Evolutionary conservation across 2,329 filamentous ascomycete species (phyloP).

Genomic region (Aspergillus caelatus): DNA sequence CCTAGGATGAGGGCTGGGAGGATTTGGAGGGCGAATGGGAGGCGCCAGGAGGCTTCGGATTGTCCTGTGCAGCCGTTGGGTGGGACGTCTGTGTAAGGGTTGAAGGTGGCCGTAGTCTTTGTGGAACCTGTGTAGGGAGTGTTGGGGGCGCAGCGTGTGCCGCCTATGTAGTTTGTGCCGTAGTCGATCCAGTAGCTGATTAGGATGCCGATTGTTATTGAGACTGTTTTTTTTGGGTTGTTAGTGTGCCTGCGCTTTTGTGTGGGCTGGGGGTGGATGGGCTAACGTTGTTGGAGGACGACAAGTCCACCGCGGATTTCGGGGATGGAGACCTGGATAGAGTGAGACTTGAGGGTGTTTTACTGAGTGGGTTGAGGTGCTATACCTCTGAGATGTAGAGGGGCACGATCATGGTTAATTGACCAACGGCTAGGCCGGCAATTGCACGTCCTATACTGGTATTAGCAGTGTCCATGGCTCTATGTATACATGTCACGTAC

Average conservation of each 20-base stretch:
- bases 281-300: slow-evolving; percentile 42
- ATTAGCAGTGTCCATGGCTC: background rate
- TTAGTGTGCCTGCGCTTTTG: background rate
- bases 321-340: slow-evolving; percentile 46
- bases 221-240: slow-evolving; percentile 46
- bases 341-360: background rate
- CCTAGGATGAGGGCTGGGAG: slow-evolving; percentile 42
- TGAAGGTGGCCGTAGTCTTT: slow-evolving; percentile 41
- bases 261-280: background rate
- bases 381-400: slow-evolving; percentile 57
- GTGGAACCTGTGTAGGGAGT: slow-evolving; percentile 52
- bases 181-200: slow-evolving; percentile 47
- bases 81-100: slow-evolving; percentile 45
- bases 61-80: slow-evolving; percentile 52
- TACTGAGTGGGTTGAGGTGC: slow-evolving; percentile 4
- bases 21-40: slow-evolving; percentile 53
- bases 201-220: slow-evolving; percentile 42
- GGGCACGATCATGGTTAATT: slow-evolving; percentile 52
- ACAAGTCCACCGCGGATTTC: slow-evolving; percentile 42
- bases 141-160: slow-evolving; percentile 51
- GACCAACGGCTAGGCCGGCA: slow-evolving; percentile 49
- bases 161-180: slow-evolving; percentile 49
- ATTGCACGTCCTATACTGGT: slow-evolving; percentile 41
- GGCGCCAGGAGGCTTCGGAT: slow-evolving; percentile 51
- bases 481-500: slow-evolving; percentile 40